phyloP scores from a whole-genome alignment of 1,139 yeast genomes.

The Scheffersomyces cryptocercus region DNA sequence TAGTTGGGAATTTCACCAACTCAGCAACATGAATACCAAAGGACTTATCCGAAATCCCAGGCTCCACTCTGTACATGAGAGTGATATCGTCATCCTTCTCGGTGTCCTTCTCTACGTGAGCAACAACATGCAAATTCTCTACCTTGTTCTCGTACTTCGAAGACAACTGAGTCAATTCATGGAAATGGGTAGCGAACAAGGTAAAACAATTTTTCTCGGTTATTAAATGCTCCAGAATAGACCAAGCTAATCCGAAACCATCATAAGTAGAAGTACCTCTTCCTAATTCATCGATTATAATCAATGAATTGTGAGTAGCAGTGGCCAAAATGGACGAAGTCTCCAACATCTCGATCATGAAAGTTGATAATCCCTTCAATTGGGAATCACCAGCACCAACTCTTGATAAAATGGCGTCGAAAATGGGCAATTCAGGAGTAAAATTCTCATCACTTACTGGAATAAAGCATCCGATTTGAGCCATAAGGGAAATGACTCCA shows the following conservation, averaged over 20 bases:
- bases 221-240: conserved; percentile 85
- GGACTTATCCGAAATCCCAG: conserved; percentile 90
- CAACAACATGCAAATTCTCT: conserved; percentile 87
- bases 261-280: conserved; percentile 97
- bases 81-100: conserved; percentile 69
- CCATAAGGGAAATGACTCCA: conserved; percentile 86
- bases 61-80: conserved; percentile 83
- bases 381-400: conserved; percentile 99
- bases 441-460: conserved; percentile 56
- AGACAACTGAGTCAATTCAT: conserved; percentile 82
- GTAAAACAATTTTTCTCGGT: conserved; percentile 72
- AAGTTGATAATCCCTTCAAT: conserved; percentile 92
- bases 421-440: conserved; percentile 73
- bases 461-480: conserved; percentile 90
- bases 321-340: conserved; percentile 88
- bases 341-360: conserved; percentile 98
- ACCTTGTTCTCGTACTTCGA: conserved; percentile 59
- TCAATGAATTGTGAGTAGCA: conserved; percentile 80
- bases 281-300: conserved; percentile 93
- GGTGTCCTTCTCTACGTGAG: conserved; percentile 61
- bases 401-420: conserved; percentile 90
- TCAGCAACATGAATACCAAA: conserved; percentile 98
- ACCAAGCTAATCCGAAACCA: conserved; percentile 97
- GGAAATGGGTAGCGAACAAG: conserved; percentile 95
- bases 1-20: conserved; percentile 85